Conservation (phyloP, 116 monocot genomes). For the Dioscorea cayenensis region DNA sequence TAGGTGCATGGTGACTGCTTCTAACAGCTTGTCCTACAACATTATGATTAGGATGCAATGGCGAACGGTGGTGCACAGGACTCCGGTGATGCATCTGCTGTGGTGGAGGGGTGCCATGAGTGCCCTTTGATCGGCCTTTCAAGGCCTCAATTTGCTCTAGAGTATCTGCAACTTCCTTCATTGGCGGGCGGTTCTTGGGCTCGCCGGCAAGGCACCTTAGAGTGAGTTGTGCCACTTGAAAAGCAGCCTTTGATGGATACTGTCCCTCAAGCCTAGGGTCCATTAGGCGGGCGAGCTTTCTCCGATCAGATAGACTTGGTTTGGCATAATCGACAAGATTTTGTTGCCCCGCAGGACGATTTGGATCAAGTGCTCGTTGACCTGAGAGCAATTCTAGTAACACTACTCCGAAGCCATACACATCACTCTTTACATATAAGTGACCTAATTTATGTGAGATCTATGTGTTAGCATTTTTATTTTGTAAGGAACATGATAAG, state of each 20-base stretch:
- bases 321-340: conserved; percentile 68
- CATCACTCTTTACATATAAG: conserved; percentile 84
- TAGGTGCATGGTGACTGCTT: background rate
- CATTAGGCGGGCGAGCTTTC: conserved; percentile 49
- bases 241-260: conserved; percentile 44
- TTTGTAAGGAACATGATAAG: background rate
- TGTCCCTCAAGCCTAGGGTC: conserved; percentile 56
- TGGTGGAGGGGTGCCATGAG: background rate
- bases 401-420: conserved; percentile 87
- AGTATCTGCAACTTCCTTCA: conserved; percentile 43
- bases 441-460: conserved; percentile 33
- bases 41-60: background rate
- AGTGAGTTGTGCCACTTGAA: conserved; percentile 29
- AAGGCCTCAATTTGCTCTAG: conserved; percentile 33
- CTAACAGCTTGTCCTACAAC: background rate
- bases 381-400: conserved; percentile 75
- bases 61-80: conserved; percentile 4
- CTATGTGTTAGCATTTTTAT: background rate
- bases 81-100: background rate
- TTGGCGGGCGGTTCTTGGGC: conserved; percentile 45
- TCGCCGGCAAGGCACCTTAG: conserved; percentile 31
- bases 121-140: conserved; percentile 8
- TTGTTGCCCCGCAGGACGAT: conserved; percentile 39
- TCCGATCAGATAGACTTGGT: conserved; percentile 42
- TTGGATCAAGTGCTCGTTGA: conserved; percentile 46